A percentile compares a stretch with the other conserved stretches of the same genome.
phyloP scores from a whole-genome alignment of 768 basidiomycete genomes.

The Suillus brevipes region DNA sequence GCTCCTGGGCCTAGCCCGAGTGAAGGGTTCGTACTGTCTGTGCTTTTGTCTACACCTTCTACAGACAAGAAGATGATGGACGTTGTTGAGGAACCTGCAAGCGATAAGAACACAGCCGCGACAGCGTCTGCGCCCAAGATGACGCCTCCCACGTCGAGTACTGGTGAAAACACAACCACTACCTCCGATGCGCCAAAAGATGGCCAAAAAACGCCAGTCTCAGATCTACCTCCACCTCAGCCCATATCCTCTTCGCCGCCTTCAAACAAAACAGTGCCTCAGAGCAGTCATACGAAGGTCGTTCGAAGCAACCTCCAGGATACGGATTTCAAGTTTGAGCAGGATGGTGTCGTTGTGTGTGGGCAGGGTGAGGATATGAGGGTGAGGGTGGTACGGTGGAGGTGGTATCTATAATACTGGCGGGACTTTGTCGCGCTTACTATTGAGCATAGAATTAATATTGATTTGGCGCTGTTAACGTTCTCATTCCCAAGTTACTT shows the following conservation, averaged over 20 bases:
- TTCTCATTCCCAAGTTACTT: background rate
- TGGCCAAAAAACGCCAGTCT: background rate
- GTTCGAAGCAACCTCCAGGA: slow-evolving; percentile 22
- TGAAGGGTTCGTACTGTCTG: slow-evolving; percentile 9
- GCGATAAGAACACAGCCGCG: background rate
- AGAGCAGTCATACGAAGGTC: slow-evolving; percentile 2
- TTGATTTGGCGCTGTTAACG: background rate
- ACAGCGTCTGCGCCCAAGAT: background rate
- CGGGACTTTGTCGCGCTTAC: background rate
- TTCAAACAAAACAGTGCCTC: background rate
- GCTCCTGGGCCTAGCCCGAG: slow-evolving; percentile 10
- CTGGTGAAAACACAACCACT: background rate
- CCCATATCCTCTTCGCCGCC: background rate
- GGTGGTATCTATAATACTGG: slow-evolving; percentile 19
- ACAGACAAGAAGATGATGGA: background rate
- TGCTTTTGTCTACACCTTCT: background rate
- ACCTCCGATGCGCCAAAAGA: background rate
- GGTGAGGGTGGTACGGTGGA: slow-evolving; percentile 30
- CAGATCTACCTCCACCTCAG: background rate
- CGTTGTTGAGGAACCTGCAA: background rate
- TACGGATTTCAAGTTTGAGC: slow-evolving; percentile 25
- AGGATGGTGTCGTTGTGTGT: slow-evolving; percentile 20
- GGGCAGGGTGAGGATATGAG: slow-evolving; percentile 9
- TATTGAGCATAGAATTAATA: background rate
- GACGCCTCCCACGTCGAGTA: background rate